These are phyloP conservation scores for Draba incana DNA, from an alignment of 345 rosid genomes.

Conservation along the genomic window DNA sequence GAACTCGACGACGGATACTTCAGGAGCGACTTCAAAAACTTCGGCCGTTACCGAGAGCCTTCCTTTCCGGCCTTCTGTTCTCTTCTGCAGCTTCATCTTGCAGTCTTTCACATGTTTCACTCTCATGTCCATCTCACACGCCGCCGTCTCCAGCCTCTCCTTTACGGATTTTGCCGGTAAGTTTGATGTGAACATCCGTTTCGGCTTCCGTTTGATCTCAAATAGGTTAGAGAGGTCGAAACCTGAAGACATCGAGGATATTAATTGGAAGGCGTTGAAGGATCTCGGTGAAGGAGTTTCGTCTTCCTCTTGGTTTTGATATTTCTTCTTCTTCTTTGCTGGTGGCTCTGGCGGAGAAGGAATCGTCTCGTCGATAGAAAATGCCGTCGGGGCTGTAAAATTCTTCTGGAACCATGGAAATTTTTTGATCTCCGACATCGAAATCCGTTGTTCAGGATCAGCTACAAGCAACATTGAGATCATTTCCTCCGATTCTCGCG, in stretches of 20 bases:
- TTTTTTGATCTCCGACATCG: constrained; percentile 63
- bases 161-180: constrained; percentile 49
- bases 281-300: constrained; percentile 37
- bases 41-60: constrained; percentile 59
- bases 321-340: constrained; percentile 28
- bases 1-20: constrained; percentile 68
- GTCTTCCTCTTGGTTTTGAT: neutral
- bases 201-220: constrained; percentile 51
- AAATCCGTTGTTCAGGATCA: constrained; percentile 64
- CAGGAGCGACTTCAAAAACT: constrained; percentile 66
- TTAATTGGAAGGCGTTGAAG: constrained; percentile 72
- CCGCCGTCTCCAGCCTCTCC: constrained; percentile 57
- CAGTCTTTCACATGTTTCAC: constrained; percentile 50
- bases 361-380: constrained; percentile 44
- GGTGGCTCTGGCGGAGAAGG: constrained; percentile 36
- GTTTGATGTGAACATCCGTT: constrained; percentile 65
- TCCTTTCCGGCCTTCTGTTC: constrained; percentile 63
- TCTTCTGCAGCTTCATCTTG: constrained; percentile 54
- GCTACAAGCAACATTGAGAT: constrained; percentile 61
- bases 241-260: constrained; percentile 84
- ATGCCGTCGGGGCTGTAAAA: constrained; percentile 45
- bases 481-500: constrained; percentile 53
- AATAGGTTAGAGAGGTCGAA: constrained; percentile 77
- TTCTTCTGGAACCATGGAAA: constrained; percentile 73
- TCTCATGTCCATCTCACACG: constrained; percentile 57